Evolutionary conservation across 2,329 filamentous ascomycete genomes (phyloP), one percentile per base, ranked within the genome.

Genomic region (Malbranchea cinnamomea): DNA sequence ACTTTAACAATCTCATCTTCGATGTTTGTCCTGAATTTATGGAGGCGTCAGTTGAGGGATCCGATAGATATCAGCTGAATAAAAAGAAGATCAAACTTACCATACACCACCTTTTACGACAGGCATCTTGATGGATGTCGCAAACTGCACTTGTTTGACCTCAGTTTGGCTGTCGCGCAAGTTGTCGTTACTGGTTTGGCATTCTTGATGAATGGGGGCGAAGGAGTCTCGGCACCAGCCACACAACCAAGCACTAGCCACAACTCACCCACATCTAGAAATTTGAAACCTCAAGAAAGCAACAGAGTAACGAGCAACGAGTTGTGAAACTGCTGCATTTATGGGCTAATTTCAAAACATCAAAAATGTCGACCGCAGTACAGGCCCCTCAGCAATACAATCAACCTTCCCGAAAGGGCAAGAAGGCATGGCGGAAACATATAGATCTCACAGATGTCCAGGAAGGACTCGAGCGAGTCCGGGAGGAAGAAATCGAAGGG

Each of bases 361-460:
- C 10, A 18, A 43, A 29, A 23, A 57, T 57, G 54, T 49, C 54
- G 28, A 36, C 44, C n/a, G 38, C 41, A 16, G 35, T 50, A 16
- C 43, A 49, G 28, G 78, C 81, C 11, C 85, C 84, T 7, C 73
- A 76, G 39, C 82, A 91, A 42, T 74, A 78, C 58, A 84, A 72
- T 40, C 89, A 98, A 56, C 73, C 84, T 15, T 95, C 87, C 4
- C 71, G 89, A 51, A 98, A 98, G 55, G 89, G 91, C 46, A 95
- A 95, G 60, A 95, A 92, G 62, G 87, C 89, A 18, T 98, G 89
- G 89, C 72, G 89, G 50, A 98, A 95, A 57, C 93, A 98, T 60
- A 83, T 98, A 55, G 83, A 98, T 57, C 71, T 95, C 38, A 78
- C 81, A 16, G 77, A 92, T 38, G 71, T 98, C 15, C 70, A 87